Conservation (phyloP, 768 basidiomycete genomes). For the Macrolepiota albuminosa region DNA sequence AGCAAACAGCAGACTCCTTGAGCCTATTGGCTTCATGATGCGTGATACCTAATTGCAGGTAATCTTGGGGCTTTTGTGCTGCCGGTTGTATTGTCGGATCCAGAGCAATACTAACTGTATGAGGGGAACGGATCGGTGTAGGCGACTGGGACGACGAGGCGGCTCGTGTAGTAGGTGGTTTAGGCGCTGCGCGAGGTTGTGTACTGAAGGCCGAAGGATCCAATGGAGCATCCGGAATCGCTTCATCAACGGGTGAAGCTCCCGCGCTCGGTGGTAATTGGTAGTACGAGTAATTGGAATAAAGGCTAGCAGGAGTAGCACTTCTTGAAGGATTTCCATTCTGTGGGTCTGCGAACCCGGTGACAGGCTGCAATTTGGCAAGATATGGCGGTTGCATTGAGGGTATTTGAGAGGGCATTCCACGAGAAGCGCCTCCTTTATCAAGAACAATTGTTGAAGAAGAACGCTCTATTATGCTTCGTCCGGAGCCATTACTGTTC, state of each 20-base stretch:
- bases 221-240: constrained; percentile 15
- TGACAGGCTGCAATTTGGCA: constrained; percentile 6
- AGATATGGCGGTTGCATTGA: background rate
- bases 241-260: constrained; percentile 39
- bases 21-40: constrained; percentile 74
- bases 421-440: background rate
- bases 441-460: background rate
- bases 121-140: constrained; percentile 6
- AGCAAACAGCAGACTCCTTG: constrained; percentile 61
- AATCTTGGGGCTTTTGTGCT: constrained; percentile 52
- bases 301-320: constrained; percentile 38
- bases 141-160: constrained; percentile 11
- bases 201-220: constrained; percentile 13
- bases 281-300: constrained; percentile 68
- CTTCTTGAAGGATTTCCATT: constrained; percentile 31
- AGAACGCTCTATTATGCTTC: background rate
- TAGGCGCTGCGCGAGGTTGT: constrained; percentile 9
- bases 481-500: background rate
- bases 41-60: constrained; percentile 70
- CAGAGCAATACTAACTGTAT: background rate
- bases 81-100: constrained; percentile 4
- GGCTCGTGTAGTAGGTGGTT: constrained; percentile 1
- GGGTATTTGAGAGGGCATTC: constrained; percentile 2
- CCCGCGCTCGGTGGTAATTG: constrained; percentile 45
- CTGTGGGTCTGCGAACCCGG: background rate